A percentile compares a stretch with the other conserved stretches of the same genome.
Evolutionary conservation across 805 yeast species (phyloP).

Genomic region (Candida namnaoensis): DNA sequence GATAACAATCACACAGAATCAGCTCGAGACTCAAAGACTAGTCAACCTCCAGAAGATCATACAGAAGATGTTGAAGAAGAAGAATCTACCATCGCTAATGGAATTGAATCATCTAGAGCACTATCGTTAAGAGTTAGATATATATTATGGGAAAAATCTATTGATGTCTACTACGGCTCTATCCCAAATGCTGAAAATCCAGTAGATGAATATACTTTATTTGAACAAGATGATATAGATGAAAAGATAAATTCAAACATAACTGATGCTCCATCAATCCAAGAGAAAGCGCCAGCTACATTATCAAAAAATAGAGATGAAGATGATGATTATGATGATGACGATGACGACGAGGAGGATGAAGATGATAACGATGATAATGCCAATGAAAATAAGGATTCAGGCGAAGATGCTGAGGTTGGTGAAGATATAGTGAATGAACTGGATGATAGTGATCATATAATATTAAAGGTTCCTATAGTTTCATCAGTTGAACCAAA

Average conservation of each 20-base stretch:
- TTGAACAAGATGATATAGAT: conserved; percentile 2
- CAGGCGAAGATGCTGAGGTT: neutral
- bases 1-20: no score
- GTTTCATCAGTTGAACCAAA: conserved; percentile 22
- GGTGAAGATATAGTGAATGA: conserved; percentile 17
- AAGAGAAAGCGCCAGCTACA: conserved; percentile 1
- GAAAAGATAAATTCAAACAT: neutral
- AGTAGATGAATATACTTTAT: conserved; percentile 9
- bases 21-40: no score
- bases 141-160: conserved; percentile 64
- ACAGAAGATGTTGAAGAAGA: conserved; percentile 21
- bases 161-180: conserved; percentile 33
- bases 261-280: neutral
- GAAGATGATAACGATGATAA: conserved; percentile 5
- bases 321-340: conserved; percentile 20
- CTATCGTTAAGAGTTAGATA: conserved; percentile 59
- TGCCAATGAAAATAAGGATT: conserved; percentile 10
- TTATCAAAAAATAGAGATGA: conserved; percentile 31
- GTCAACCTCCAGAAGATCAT: no score
- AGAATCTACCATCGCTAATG: conserved; percentile 30
- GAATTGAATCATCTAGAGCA: conserved; percentile 39
- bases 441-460: conserved; percentile 1
- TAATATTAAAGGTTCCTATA: conserved; percentile 23
- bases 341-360: conserved; percentile 8
- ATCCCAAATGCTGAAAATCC: conserved; percentile 6